Evolutionary conservation across 2,329 filamentous ascomycete genomes (phyloP).

Genomic region (Penicillium sp.): DNA sequence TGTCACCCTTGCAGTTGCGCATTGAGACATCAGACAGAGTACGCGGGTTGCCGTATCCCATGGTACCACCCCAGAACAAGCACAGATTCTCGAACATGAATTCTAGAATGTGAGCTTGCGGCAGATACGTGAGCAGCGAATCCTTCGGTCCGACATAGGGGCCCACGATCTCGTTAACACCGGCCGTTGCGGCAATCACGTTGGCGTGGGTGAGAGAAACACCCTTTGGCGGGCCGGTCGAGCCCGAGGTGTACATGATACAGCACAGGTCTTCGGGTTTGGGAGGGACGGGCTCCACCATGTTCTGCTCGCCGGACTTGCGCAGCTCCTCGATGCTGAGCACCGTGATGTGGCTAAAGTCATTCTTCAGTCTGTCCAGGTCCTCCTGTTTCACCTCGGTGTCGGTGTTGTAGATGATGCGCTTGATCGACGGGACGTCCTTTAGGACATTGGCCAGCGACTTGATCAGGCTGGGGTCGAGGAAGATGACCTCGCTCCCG

Average conservation of each 20-base stretch:
- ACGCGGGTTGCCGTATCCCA: conserved; percentile 89
- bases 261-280: conserved; percentile 76
- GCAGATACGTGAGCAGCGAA: conserved; percentile 82
- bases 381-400: conserved; percentile 52
- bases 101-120: conserved; percentile 93
- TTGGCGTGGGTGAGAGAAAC: conserved; percentile 77
- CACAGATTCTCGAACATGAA: conserved; percentile 92
- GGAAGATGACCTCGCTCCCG: conserved; percentile 75
- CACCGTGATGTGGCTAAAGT: conserved; percentile 53
- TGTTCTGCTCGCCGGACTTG: conserved; percentile 61
- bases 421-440: conserved; percentile 55
- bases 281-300: conserved; percentile 68
- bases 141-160: conserved; percentile 75
- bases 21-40: conserved; percentile 84
- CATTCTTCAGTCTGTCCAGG: conserved; percentile 53
- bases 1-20: conserved; percentile 88
- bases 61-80: conserved; percentile 81
- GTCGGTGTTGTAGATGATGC: conserved; percentile 59
- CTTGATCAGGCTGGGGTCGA: conserved; percentile 73
- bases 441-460: conserved; percentile 57
- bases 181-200: conserved; percentile 78
- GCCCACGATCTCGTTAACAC: conserved; percentile 73
- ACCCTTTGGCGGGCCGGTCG: conserved; percentile 85
- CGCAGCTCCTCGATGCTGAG: conserved; percentile 56
- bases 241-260: conserved; percentile 79